Conservation (phyloP, 371 early-diverging fungal species). For the Mortierella sp. region DNA sequence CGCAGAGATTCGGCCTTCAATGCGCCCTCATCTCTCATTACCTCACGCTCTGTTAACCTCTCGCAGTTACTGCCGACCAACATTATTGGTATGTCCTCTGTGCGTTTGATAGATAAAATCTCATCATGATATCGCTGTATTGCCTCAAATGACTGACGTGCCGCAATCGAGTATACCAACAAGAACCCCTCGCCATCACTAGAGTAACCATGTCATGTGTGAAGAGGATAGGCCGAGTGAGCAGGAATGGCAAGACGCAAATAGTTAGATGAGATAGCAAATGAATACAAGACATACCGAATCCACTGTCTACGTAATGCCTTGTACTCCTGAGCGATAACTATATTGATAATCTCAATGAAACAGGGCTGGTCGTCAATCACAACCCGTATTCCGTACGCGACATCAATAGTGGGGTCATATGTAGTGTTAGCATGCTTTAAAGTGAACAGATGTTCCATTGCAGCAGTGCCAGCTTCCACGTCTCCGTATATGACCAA, state of each 20-base stretch:
- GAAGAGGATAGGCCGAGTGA: neutral
- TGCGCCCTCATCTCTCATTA: slow-evolving; percentile 83
- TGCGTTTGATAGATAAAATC: slow-evolving; percentile 87
- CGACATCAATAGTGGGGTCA: slow-evolving; percentile 97
- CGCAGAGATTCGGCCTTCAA: slow-evolving; percentile 77
- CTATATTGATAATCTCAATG: slow-evolving; percentile 94
- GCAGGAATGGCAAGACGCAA: neutral
- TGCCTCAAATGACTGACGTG: slow-evolving; percentile 88
- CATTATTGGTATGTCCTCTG: slow-evolving; percentile 85
- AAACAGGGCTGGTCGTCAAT: slow-evolving; percentile 95
- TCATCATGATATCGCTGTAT: slow-evolving; percentile 86
- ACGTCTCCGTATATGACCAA: neutral
- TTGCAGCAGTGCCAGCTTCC: neutral
- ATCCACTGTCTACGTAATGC: slow-evolving; percentile 96
- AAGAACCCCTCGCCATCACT: slow-evolving; percentile 93
- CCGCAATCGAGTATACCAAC: slow-evolving; percentile 90
- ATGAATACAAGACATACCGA: slow-evolving; percentile 59
- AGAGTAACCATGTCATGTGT: neutral
- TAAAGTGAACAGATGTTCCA: too few relatives aligned
- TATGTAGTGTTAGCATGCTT: slow-evolving; percentile 65
- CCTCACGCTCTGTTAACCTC: slow-evolving; percentile 80
- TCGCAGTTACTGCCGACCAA: slow-evolving; percentile 96
- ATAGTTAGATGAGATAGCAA: neutral
- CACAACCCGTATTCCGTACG: slow-evolving; percentile 94
- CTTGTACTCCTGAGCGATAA: slow-evolving; percentile 91